Conservation (phyloP, 345 rosid species). For the Syzygium grande region DNA sequence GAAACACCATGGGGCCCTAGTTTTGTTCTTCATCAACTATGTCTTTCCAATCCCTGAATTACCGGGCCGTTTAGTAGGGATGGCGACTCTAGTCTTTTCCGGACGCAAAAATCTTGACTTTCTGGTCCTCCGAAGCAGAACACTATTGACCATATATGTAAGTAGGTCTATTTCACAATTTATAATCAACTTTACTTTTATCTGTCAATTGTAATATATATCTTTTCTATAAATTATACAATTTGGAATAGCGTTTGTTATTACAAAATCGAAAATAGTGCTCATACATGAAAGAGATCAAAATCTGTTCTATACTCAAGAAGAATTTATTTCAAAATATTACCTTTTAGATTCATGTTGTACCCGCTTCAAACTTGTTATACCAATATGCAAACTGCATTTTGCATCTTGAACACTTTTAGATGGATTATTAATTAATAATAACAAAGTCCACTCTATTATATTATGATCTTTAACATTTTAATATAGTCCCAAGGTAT, state of each 20-base stretch:
- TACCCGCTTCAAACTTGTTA: neutral
- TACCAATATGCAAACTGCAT: neutral
- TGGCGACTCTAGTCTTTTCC: no score
- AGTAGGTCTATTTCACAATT: neutral
- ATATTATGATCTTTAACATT: no score
- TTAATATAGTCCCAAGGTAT: neutral
- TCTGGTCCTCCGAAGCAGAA: no score
- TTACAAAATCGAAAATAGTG: no score
- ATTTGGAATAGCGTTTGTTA: neutral
- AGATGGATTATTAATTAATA: neutral
- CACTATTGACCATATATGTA: neutral
- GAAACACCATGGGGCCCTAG: no score
- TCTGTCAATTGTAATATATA: no score
- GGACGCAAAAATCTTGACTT: no score
- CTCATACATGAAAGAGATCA: rapidly evolving
- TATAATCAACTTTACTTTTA: neutral
- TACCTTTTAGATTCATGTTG: rapidly evolving
- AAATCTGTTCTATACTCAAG: no score
- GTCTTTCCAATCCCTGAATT: no score
- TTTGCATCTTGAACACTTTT: no score
- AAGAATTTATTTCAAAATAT: neutral
- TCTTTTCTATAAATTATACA: neutral
- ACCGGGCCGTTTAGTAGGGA: neutral
- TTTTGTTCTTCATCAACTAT: no score
- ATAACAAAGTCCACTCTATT: neutral